These are phyloP conservation scores for Marasmius tenuissimus DNA, from an alignment of 1,284 basidiomycete species.

Conservation along the genomic window DNA sequence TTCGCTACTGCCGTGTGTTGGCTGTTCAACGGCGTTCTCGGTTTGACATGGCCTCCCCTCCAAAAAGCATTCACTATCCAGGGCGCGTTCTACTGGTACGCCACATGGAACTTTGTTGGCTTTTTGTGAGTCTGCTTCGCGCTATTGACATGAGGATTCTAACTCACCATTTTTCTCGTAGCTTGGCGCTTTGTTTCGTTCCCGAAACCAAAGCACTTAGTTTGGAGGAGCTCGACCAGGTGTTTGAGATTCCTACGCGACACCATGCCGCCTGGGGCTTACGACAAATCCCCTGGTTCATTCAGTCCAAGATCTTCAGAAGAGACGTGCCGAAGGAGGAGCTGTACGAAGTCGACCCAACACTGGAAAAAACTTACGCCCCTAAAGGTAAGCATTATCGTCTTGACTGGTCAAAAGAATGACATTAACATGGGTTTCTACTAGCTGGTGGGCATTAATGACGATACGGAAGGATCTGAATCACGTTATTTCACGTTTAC, in stretches of 20 bases:
- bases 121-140: not conserved
- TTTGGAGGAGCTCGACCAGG: conserved; percentile 6
- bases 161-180: not conserved
- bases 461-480: too few species aligned
- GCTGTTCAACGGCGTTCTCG: conserved; percentile 42
- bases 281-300: not conserved
- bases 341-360: not conserved
- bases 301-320: not conserved
- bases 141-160: not conserved
- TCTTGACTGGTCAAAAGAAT: too few species aligned
- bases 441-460: too few species aligned
- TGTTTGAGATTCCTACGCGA: conserved; percentile 2
- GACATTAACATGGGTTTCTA: too few species aligned
- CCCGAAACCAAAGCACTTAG: conserved; percentile 6
- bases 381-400: not conserved
- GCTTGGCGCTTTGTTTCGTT: not conserved
- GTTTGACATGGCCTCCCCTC: not conserved
- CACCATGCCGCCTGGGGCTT: not conserved
- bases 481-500: too few species aligned
- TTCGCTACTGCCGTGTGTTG: conserved; percentile 62
- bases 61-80: not conserved
- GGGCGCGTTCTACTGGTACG: conserved; percentile 6
- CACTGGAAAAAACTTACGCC: not conserved
- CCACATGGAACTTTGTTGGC: conserved; percentile 6
- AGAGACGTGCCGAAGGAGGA: not conserved